A percentile compares a stretch with the other conserved stretches of the same genome.
phyloP scores from a whole-genome alignment of 257 asterid species.

The Solanum piurae region DNA sequence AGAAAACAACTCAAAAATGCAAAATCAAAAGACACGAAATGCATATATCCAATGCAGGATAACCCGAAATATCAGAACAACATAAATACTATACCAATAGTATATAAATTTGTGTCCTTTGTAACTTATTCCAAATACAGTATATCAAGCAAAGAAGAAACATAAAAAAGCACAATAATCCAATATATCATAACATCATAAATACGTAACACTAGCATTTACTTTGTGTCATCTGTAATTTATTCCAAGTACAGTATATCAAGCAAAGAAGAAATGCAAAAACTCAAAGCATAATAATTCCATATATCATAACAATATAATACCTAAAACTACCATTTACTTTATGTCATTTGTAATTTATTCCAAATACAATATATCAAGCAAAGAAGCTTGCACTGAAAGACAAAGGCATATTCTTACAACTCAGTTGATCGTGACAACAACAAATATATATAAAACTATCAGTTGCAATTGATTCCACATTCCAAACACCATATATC shows the following conservation, averaged over 20 bases:
- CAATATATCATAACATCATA: constrained; percentile 1
- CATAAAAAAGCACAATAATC: constrained; percentile 20
- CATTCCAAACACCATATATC: background rate
- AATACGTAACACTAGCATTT: constrained; percentile 8
- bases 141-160: background rate
- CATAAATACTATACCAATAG: constrained; percentile 7
- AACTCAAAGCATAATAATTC: constrained; percentile 28
- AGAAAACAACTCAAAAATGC: constrained; percentile 6
- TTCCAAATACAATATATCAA: background rate
- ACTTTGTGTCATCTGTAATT: background rate
- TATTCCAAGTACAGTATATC: background rate
- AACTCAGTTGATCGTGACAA: background rate
- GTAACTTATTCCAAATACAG: background rate
- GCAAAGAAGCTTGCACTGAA: background rate
- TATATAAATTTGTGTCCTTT: background rate
- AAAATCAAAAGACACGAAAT: constrained; percentile 10
- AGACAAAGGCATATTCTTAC: background rate
- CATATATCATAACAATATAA: constrained; percentile 1
- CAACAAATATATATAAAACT: background rate
- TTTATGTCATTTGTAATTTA: background rate
- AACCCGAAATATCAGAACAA: constrained; percentile 16
- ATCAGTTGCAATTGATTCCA: background rate
- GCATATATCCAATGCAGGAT: constrained; percentile 12
- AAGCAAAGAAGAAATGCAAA: background rate
- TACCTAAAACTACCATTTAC: constrained; percentile 7